Percentiles rank a stretch among this genome's conserved stretches.
These are phyloP conservation scores for Podospora comata DNA, from an alignment of 495 filamentous ascomycete genomes.

Conservation along the genomic window DNA sequence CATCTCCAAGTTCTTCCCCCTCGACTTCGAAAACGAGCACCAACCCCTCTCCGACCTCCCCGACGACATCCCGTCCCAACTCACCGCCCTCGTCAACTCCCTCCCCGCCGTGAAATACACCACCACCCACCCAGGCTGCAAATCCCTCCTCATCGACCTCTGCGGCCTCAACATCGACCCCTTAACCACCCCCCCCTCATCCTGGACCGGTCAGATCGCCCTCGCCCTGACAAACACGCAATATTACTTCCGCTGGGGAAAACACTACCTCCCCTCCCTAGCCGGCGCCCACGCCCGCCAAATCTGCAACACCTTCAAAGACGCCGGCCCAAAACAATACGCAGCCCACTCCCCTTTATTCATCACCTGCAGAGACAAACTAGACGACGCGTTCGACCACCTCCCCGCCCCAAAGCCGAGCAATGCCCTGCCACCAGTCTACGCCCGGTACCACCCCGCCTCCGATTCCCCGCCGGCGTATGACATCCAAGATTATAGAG, in stretches of 20 bases:
- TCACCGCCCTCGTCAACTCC: slow-evolving; percentile 24
- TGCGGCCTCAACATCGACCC: slow-evolving; percentile 18
- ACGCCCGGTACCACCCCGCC: not conserved
- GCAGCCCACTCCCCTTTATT: slow-evolving; percentile 39
- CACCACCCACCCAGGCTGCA: slow-evolving; percentile 15
- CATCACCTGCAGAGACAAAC: slow-evolving; percentile 32
- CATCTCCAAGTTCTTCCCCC: slow-evolving; percentile 34
- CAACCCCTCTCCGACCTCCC: slow-evolving; percentile 16
- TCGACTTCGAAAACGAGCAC: slow-evolving; percentile 31
- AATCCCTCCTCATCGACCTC: slow-evolving; percentile 34
- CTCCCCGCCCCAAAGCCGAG: slow-evolving; percentile 39
- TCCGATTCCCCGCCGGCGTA: not conserved
- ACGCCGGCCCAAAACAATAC: slow-evolving; percentile 44
- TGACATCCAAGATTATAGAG: not conserved
- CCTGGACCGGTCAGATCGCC: slow-evolving; percentile 36
- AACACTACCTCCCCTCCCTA: slow-evolving; percentile 45
- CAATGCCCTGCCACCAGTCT: not conserved
- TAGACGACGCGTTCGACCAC: slow-evolving; percentile 39
- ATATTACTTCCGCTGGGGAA: slow-evolving; percentile 41
- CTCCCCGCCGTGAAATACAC: slow-evolving; percentile 28
- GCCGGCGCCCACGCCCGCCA: slow-evolving; percentile 43
- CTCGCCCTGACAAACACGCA: slow-evolving; percentile 30
- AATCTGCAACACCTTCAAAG: slow-evolving; percentile 47
- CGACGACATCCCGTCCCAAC: not conserved
- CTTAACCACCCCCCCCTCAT: not conserved